Percentiles rank a stretch among this genome's conserved stretches.
phyloP scores from a whole-genome alignment of 805 yeast species.

The Candida sphagnicola region DNA sequence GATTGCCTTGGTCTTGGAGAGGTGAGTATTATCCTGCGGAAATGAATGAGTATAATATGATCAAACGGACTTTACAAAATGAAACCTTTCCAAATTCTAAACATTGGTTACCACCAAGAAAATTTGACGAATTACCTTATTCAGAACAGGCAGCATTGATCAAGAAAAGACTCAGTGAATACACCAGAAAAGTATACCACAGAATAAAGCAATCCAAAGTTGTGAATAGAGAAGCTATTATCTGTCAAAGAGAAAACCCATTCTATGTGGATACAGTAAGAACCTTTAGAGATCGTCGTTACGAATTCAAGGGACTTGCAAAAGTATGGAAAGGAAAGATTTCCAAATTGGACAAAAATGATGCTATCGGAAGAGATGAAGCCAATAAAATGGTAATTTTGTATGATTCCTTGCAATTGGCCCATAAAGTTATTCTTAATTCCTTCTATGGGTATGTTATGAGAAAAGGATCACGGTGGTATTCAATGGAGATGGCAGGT shows the following conservation, averaged over 20 bases:
- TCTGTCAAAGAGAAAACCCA: conserved; percentile 97
- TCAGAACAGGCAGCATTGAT: conserved; percentile 72
- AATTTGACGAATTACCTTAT: conserved; percentile 73
- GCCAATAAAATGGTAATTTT: conserved; percentile 91
- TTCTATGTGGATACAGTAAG: conserved; percentile 94
- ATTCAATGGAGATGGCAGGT: conserved; percentile 99
- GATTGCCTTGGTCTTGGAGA: conserved; percentile 96
- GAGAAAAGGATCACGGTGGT: conserved; percentile 99
- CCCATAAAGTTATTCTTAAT: conserved; percentile 93
- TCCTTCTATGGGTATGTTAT: conserved; percentile 98
- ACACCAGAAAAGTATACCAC: conserved; percentile 81
- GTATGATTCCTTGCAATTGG: conserved; percentile 92
- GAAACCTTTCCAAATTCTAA: conserved; percentile 69
- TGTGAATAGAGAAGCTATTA: conserved; percentile 85
- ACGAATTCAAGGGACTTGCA: conserved; percentile 89
- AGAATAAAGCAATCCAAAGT: conserved; percentile 78
- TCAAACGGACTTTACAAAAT: conserved; percentile 73
- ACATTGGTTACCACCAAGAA: conserved; percentile 53
- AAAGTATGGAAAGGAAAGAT: conserved; percentile 90
- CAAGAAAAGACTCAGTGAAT: conserved; percentile 76
- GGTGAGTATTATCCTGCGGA: conserved; percentile 93
- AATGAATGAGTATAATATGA: conserved; percentile 86
- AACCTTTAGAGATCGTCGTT: conserved; percentile 91
- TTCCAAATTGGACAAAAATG: conserved; percentile 46
- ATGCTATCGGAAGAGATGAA: conserved; percentile 70